Conservation (phyloP, 2,329 filamentous ascomycete genomes). For the Erysiphe pisi region DNA sequence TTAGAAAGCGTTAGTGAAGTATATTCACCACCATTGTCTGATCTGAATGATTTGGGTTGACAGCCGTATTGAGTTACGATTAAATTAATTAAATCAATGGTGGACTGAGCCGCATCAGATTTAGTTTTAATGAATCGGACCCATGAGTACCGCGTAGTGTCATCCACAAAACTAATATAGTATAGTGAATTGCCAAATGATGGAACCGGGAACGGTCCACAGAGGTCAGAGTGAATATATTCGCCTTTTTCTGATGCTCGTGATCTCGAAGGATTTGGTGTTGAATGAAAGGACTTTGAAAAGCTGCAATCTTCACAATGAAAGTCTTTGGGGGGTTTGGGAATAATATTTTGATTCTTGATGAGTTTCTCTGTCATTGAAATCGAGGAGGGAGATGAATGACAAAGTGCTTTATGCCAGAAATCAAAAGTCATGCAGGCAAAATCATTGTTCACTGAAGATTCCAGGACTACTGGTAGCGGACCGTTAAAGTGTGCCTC, state of each 20-base stretch:
- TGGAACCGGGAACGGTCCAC: too few relatives aligned
- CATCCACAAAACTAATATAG: slow-evolving; percentile 14
- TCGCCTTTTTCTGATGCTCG: too few relatives aligned
- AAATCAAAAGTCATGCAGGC: not conserved
- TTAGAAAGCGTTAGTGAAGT: not conserved
- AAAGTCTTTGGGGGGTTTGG: not conserved
- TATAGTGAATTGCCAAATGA: not conserved
- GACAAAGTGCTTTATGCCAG: slow-evolving; percentile 5
- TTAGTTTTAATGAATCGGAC: not conserved
- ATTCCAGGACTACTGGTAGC: not conserved
- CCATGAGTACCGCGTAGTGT: not conserved
- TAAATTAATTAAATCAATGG: not conserved
- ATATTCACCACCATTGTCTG: slow-evolving; percentile 19
- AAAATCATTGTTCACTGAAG: not conserved
- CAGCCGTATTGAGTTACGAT: not conserved
- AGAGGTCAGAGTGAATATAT: too few relatives aligned
- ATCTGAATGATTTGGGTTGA: not conserved
- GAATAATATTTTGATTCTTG: not conserved
- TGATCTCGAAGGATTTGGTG: too few relatives aligned
- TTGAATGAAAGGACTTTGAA: too few relatives aligned
- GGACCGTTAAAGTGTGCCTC: not conserved
- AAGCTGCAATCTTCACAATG: not conserved
- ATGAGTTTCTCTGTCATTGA: not conserved
- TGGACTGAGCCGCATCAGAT: not conserved
- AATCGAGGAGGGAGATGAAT: not conserved